These are phyloP conservation scores for Rhododendron mucronatum DNA, from an alignment of 148 eudicot species.

Conservation along the genomic window DNA sequence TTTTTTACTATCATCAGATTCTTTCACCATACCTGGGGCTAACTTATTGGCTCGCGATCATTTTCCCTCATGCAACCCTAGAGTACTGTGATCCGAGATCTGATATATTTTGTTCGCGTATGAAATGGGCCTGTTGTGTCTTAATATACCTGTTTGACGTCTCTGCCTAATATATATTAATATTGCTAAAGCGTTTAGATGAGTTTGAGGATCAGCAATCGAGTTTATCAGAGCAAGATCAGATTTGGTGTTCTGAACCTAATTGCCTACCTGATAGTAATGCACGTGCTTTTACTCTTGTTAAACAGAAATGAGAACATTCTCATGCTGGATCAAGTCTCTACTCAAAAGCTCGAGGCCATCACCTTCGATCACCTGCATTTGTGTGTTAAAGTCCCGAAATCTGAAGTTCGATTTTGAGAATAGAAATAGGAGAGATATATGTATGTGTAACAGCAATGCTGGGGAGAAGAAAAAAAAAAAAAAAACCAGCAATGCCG, in stretches of 20 bases:
- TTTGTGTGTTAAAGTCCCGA: too few species aligned
- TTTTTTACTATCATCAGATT: background rate
- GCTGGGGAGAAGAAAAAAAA: too few species aligned
- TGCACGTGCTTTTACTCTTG: too few species aligned
- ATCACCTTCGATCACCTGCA: too few species aligned
- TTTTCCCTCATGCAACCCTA: background rate
- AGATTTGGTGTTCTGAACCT: too few species aligned
- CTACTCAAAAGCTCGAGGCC: too few species aligned
- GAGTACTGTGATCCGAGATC: background rate
- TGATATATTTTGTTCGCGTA: background rate
- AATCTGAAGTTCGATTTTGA: too few species aligned
- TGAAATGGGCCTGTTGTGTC: background rate
- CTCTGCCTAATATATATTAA: background rate
- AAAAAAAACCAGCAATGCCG: too few species aligned
- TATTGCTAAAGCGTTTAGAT: background rate
- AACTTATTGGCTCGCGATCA: background rate
- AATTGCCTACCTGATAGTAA: too few species aligned
- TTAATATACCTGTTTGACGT: background rate
- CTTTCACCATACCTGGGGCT: background rate
- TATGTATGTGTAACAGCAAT: too few species aligned
- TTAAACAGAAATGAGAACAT: background rate
- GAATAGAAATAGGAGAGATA: too few species aligned
- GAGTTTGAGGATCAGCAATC: background rate
- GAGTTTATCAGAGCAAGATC: background rate
- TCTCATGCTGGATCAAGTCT: too few species aligned